Evolutionary conservation across 257 asterid species (phyloP).

Genomic region (Solanum etuberosum): DNA sequence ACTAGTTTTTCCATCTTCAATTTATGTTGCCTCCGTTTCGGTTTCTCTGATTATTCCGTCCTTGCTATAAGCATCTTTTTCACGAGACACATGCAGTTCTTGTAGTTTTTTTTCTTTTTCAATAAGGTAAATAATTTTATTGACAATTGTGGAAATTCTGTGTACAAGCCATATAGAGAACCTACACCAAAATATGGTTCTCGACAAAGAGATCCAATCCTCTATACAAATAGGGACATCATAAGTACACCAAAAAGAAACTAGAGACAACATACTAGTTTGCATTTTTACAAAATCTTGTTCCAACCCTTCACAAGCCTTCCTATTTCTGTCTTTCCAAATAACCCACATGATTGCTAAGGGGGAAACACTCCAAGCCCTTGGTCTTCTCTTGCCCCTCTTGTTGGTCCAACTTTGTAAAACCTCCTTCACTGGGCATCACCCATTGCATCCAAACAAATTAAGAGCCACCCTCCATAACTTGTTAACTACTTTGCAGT

Average conservation of each 20-base stretch:
- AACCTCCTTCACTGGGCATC: background rate
- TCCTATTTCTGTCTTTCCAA: background rate
- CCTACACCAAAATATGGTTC: background rate
- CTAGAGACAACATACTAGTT: background rate
- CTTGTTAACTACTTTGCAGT: background rate
- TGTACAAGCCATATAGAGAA: background rate
- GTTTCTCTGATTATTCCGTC: background rate
- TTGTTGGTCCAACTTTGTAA: background rate
- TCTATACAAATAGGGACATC: background rate
- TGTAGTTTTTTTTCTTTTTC: background rate
- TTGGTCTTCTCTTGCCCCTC: background rate
- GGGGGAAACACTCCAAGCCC: background rate
- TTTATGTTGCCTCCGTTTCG: background rate
- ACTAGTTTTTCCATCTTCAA: background rate
- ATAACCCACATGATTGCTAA: background rate
- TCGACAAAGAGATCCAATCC: background rate
- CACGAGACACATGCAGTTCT: background rate
- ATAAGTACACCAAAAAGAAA: background rate
- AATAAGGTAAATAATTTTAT: too few relatives aligned
- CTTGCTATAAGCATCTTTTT: background rate
- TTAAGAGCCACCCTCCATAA: background rate
- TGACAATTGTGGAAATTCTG: background rate
- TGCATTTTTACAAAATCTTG: background rate
- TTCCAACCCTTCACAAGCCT: background rate
- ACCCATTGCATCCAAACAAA: background rate